Evolutionary conservation across 2,329 filamentous ascomycete genomes (phyloP).

Genomic region (Penicillium crustosum): DNA sequence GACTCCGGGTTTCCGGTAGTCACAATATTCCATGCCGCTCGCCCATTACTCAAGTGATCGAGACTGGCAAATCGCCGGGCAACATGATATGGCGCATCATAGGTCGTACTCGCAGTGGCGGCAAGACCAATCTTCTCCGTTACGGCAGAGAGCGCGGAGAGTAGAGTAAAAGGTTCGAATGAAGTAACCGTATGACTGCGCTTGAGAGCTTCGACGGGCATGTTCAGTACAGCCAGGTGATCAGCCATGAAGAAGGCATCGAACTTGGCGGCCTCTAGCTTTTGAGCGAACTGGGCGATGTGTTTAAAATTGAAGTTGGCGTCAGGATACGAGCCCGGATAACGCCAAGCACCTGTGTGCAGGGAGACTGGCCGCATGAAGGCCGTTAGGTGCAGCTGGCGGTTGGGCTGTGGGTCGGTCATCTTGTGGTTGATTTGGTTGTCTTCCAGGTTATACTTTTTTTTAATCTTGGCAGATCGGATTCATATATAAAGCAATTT

Average conservation of each 20-base stretch:
- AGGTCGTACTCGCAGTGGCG: constrained; percentile 55
- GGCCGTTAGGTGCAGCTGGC: constrained; percentile 55
- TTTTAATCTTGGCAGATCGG: neutral
- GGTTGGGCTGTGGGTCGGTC: constrained; percentile 15
- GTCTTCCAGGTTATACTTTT: neutral
- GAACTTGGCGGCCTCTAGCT: constrained; percentile 55
- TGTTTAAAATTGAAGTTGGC: constrained; percentile 60
- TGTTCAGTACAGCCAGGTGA: constrained; percentile 56
- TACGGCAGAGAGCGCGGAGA: constrained; percentile 51
- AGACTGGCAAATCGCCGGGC: constrained; percentile 55
- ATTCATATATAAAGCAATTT: neutral
- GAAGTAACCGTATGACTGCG: constrained; percentile 60
- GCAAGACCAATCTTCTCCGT: constrained; percentile 54
- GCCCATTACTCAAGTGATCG: constrained; percentile 51
- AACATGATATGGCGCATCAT: constrained; percentile 55
- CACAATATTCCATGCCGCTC: constrained; percentile 57
- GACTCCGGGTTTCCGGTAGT: constrained; percentile 56
- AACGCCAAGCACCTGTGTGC: constrained; percentile 59
- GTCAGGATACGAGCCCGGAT: constrained; percentile 55
- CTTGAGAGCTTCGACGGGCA: constrained; percentile 58
- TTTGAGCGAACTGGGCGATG: constrained; percentile 55
- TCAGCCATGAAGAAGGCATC: constrained; percentile 60
- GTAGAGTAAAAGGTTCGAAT: constrained; percentile 57
- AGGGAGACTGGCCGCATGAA: constrained; percentile 60
- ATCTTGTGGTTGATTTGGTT: constrained; percentile 9